phyloP scores from a whole-genome alignment of 768 basidiomycete genomes.

The Hysterangium stoloniferum region DNA sequence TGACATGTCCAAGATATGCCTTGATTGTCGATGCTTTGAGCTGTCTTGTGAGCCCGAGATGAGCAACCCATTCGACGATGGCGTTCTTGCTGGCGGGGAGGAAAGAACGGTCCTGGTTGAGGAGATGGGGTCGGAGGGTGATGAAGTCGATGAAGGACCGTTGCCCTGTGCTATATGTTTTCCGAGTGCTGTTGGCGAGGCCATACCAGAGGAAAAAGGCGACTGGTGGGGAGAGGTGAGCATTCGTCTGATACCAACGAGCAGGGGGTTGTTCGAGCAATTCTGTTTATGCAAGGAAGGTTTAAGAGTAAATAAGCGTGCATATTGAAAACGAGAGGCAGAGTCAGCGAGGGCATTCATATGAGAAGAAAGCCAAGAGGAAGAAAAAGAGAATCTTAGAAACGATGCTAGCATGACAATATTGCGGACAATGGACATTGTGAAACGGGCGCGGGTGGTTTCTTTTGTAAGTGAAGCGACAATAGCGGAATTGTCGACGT shows the following conservation, averaged over 20 bases:
- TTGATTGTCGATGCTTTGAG: no score
- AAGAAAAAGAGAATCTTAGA: conserved; percentile 14
- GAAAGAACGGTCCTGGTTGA: conserved; percentile 1
- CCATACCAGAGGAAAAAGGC: conserved; percentile 28
- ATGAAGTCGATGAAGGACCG: conserved; percentile 24
- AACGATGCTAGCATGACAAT: conserved; percentile 14
- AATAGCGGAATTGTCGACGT: conserved; percentile 25
- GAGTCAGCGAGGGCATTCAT: conserved; percentile 17
- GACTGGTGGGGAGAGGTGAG: conserved; percentile 15
- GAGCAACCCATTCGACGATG: conserved; percentile 18
- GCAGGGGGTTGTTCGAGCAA: conserved; percentile 16
- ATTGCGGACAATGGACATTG: no score
- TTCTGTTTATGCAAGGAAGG: conserved; percentile 19
- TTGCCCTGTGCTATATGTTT: conserved; percentile 26
- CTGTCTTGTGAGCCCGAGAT: no score
- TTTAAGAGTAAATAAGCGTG: conserved; percentile 19
- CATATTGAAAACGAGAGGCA: conserved; percentile 18
- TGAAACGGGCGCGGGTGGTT: no score
- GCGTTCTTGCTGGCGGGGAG: conserved; percentile 10
- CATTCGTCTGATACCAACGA: conserved; percentile 16
- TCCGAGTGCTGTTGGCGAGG: conserved; percentile 23
- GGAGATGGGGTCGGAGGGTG: conserved; percentile 20
- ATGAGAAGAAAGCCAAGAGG: conserved; percentile 14
- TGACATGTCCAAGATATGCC: conserved; percentile 19
- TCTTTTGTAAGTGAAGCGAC: no score